A percentile compares a stretch with the other conserved stretches of the same genome.
Evolutionary conservation across 2,329 filamentous ascomycete genomes (phyloP).

Genomic region (Penicillium sp.): DNA sequence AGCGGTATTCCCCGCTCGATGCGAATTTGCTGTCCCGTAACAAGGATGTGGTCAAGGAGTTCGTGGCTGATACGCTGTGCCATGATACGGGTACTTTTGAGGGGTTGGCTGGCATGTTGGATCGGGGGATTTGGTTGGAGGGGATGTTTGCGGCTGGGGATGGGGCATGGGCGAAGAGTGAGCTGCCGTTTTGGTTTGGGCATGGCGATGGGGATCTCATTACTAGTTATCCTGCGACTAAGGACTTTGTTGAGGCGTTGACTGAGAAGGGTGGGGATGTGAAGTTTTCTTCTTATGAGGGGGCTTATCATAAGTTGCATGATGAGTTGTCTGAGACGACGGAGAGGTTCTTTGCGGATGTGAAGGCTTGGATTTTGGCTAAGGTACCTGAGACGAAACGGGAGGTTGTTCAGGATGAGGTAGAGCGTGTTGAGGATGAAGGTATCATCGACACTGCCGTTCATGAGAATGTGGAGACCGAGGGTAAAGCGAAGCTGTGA

Average conservation of each 20-base stretch:
- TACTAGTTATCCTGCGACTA: constrained; percentile 64
- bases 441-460: background rate
- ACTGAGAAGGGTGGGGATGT: constrained; percentile 69
- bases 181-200: constrained; percentile 66
- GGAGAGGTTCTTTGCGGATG: constrained; percentile 53
- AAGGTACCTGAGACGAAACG: constrained; percentile 3
- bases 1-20: constrained; percentile 67
- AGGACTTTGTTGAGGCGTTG: constrained; percentile 61
- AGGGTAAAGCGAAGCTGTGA: constrained; percentile 14
- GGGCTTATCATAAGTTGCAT: constrained; percentile 69
- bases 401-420: background rate
- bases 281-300: constrained; percentile 71
- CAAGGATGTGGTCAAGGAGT: constrained; percentile 58
- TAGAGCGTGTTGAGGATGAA: background rate
- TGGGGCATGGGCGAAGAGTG: constrained; percentile 28
- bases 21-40: constrained; percentile 67
- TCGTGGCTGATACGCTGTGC: constrained; percentile 67
- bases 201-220: constrained; percentile 76
- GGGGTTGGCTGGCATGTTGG: constrained; percentile 73
- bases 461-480: background rate
- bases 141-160: constrained; percentile 40
- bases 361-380: constrained; percentile 64
- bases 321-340: constrained; percentile 32
- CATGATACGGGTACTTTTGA: constrained; percentile 87
- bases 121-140: constrained; percentile 65